A percentile compares a stretch with the other conserved stretches of the same genome.
Evolutionary conservation across 2,329 filamentous ascomycete genomes (phyloP).

Genomic region (Aspergillus ibericus): DNA sequence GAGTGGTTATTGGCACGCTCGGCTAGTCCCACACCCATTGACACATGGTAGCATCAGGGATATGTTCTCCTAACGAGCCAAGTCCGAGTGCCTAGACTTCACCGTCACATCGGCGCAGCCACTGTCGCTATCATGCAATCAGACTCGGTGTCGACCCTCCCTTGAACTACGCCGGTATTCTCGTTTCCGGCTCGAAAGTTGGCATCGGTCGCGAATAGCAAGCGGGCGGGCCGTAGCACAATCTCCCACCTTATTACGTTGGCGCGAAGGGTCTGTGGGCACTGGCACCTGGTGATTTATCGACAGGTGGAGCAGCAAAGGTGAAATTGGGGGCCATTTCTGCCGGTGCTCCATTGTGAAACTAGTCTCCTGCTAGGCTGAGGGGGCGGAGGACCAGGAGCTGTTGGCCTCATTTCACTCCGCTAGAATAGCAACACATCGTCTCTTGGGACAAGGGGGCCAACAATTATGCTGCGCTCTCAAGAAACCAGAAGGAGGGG

Average conservation of each 20-base stretch:
- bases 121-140: neutral
- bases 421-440: neutral
- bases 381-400: neutral
- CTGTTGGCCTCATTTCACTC: neutral
- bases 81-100: neutral
- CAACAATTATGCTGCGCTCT: neutral
- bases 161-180: neutral
- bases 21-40: neutral
- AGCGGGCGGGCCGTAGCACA: neutral
- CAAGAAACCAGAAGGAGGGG: neutral
- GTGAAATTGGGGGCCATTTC: slow-evolving; percentile 3
- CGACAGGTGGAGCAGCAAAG: neutral
- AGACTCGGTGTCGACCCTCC: neutral
- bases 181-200: neutral
- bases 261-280: neutral
- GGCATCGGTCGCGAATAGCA: neutral
- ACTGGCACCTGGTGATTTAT: neutral
- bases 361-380: neutral
- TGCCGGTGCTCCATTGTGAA: neutral
- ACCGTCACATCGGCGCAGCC: neutral
- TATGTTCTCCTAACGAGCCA: neutral
- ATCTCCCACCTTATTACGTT: neutral
- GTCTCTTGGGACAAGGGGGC: neutral
- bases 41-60: neutral
- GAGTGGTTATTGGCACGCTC: neutral